These are phyloP conservation scores for Capsicum chinense DNA, from an alignment of 257 asterid species.

Conservation along the genomic window DNA sequence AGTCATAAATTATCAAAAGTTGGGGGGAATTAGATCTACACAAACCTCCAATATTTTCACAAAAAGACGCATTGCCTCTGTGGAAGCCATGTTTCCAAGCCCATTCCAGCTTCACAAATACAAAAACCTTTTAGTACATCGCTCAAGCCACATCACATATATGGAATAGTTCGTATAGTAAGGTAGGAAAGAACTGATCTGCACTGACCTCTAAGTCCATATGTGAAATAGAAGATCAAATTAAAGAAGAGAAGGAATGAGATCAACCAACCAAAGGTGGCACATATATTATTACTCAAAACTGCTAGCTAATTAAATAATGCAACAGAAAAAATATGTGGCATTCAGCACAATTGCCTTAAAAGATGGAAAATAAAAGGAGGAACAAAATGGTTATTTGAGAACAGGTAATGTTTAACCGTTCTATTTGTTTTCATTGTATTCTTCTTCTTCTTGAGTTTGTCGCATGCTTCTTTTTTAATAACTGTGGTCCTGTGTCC, in stretches of 20 bases:
- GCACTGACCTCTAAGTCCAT: constrained; percentile 5
- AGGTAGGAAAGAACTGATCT: constrained; percentile 4
- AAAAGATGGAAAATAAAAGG: background rate
- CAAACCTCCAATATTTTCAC: constrained; percentile 94
- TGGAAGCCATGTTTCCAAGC: constrained; percentile 85
- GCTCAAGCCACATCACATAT: background rate
- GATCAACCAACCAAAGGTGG: constrained; percentile 4
- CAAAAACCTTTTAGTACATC: constrained; percentile 10
- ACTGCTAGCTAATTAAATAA: background rate
- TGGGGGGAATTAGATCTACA: constrained; percentile 34
- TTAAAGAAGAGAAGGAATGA: constrained; percentile 3
- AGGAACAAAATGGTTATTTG: background rate
- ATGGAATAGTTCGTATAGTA: background rate
- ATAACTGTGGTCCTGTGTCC: background rate
- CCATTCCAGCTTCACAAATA: constrained; percentile 78
- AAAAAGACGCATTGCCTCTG: constrained; percentile 98
- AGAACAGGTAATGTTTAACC: background rate
- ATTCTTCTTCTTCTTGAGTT: background rate
- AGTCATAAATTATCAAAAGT: constrained; percentile 20
- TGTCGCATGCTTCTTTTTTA: background rate
- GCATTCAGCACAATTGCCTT: background rate
- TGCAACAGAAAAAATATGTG: background rate
- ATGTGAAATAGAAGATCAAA: constrained; percentile 12
- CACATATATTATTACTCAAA: constrained; percentile 15
- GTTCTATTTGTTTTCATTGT: background rate